Evolutionary conservation across 805 yeast species (phyloP).

Genomic region (Suhomyces kilbournensis): DNA sequence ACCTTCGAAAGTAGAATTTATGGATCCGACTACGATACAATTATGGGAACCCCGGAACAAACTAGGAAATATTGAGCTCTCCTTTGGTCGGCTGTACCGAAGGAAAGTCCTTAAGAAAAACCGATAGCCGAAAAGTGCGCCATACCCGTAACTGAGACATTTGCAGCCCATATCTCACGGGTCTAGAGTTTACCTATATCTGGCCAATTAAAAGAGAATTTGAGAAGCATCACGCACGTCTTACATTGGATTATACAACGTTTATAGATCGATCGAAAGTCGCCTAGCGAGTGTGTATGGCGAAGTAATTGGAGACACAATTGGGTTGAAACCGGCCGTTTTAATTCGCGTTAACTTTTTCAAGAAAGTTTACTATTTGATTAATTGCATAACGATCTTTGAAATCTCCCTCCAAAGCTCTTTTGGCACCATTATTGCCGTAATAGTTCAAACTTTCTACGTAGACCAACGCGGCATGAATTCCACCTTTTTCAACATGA

Average conservation of each 20-base stretch:
- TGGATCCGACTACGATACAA: neutral
- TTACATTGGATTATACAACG: neutral
- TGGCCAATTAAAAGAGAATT: neutral
- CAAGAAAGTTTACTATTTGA: constrained; percentile 16
- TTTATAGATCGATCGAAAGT: neutral
- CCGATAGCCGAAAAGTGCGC: neutral
- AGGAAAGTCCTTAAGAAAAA: neutral
- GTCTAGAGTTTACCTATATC: neutral
- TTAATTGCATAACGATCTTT: constrained; percentile 16
- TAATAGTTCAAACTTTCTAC: constrained; percentile 33
- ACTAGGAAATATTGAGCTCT: neutral
- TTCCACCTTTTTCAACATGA: constrained; percentile 30
- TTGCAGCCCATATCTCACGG: neutral
- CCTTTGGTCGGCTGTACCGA: neutral
- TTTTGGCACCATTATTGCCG: constrained; percentile 16
- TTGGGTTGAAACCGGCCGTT: neutral
- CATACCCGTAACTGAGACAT: neutral
- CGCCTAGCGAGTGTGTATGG: neutral
- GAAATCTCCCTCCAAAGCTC: constrained; percentile 26
- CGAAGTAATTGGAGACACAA: neutral
- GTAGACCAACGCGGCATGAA: constrained; percentile 33
- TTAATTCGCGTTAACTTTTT: neutral
- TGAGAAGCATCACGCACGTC: neutral
- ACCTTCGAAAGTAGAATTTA: neutral
- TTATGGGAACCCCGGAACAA: neutral